Evolutionary conservation across 2,329 filamentous ascomycete species (phyloP).

Genomic region (Thermochaetoides dissita): DNA sequence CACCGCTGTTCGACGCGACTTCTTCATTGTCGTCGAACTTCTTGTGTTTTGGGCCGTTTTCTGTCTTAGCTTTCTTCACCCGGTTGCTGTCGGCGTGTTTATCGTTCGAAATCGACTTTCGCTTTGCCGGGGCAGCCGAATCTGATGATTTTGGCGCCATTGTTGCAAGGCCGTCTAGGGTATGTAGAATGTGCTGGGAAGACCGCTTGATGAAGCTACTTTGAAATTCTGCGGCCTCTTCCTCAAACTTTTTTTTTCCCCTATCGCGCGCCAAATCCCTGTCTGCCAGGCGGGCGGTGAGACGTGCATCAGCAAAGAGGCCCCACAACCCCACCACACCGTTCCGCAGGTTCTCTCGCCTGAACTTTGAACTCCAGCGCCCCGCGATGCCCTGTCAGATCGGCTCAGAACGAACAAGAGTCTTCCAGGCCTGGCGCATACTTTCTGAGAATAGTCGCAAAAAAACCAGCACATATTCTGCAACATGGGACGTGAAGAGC

Average conservation of each 20-base stretch:
- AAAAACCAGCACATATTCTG: neutral
- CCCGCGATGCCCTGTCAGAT: neutral
- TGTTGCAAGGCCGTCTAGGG: slow-evolving; percentile 7
- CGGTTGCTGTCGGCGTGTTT: slow-evolving; percentile 31
- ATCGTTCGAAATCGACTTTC: slow-evolving; percentile 35
- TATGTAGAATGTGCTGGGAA: neutral
- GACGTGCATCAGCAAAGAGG: neutral
- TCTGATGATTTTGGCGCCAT: slow-evolving; percentile 37
- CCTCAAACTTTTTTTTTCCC: slow-evolving; percentile 9
- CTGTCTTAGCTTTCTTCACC: slow-evolving; percentile 37
- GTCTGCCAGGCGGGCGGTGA: slow-evolving; percentile 11
- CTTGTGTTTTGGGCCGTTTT: slow-evolving; percentile 18
- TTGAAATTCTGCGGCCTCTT: neutral
- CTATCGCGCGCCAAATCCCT: slow-evolving; percentile 5
- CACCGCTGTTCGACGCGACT: slow-evolving; percentile 24
- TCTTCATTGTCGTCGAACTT: slow-evolving; percentile 24
- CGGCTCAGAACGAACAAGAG: neutral
- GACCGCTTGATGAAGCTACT: neutral
- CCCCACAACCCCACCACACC: slow-evolving; percentile 4
- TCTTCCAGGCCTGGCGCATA: no score
- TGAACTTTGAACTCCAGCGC: no score
- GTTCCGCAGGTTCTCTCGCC: neutral
- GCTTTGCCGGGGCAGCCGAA: slow-evolving; percentile 36
- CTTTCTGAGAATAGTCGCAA: neutral
- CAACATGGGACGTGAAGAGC: slow-evolving; percentile 63